These are phyloP conservation scores for Zopfia rhizophila DNA, from an alignment of 2,329 filamentous ascomycete genomes.

Conservation along the genomic window DNA sequence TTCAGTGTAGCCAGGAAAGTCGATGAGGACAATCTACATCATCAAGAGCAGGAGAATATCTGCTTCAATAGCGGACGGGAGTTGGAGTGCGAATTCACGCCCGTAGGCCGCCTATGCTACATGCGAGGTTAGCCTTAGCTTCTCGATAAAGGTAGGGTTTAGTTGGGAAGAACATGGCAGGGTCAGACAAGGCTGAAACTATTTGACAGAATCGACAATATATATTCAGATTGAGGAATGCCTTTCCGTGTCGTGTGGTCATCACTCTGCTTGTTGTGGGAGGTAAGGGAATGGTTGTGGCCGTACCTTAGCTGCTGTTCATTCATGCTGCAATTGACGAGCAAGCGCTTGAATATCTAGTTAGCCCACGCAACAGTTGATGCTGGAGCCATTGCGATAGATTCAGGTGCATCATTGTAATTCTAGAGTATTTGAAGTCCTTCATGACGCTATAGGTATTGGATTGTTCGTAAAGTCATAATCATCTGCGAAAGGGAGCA, in stretches of 20 bases:
- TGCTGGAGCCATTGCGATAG: constrained; percentile 6
- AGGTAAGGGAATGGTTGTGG: constrained; percentile 14
- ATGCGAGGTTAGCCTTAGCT: constrained; percentile 16
- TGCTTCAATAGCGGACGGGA: too few species aligned
- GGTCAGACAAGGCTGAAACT: constrained; percentile 79
- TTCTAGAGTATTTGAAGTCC: constrained; percentile 64
- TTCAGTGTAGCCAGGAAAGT: too few species aligned
- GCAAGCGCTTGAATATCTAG: constrained; percentile 7
- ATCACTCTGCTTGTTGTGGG: constrained; percentile 61
- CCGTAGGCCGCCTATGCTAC: constrained; percentile 22
- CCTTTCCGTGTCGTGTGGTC: constrained; percentile 72
- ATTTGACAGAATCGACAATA: constrained; percentile 72
- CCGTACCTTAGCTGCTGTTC: constrained; percentile 54
- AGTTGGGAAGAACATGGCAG: constrained; percentile 29
- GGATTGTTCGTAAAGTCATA: constrained; percentile 63
- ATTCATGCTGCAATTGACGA: constrained; percentile 14
- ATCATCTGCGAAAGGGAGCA: constrained; percentile 52
- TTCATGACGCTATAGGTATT: constrained; percentile 67
- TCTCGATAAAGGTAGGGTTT: background rate
- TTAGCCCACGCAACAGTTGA: constrained; percentile 4
- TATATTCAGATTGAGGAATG: constrained; percentile 75
- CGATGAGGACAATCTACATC: too few species aligned
- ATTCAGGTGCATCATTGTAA: constrained; percentile 62
- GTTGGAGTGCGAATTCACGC: too few species aligned
- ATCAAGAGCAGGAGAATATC: too few species aligned